Evolutionary conservation across 331 rosid genomes (phyloP), one percentile per base, ranked within the genome.

Genomic region (Stylosanthes scabra): DNA sequence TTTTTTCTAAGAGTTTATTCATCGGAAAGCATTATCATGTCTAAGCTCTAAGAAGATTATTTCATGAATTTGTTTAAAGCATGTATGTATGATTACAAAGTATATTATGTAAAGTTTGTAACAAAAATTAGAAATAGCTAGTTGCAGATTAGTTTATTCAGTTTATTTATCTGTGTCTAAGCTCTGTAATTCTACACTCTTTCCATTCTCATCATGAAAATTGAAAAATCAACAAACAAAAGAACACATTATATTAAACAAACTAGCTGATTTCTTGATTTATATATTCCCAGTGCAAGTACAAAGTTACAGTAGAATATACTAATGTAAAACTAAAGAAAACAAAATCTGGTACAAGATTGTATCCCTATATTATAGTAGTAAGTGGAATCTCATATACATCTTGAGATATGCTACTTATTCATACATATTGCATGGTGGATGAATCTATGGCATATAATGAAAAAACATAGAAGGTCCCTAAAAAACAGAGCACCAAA

Each of bases 391-490:
- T 6, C 57, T 56, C 66, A 31, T 31, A 65, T 34, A 57, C 59
- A 75, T 75, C 37, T 63, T 56, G 41, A 55, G 27, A 49, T 14
- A 55, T 64, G 27, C 51, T 20, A 6, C 62, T 34, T 7, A 59
- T 76, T 68, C 52, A 47, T 58, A 47, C 10, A 31, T 57, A 50
- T 52, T 16, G 25, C 47, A 49, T n/a, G 25, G 27, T 34, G 39
- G 6, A 34, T 16, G n/a, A 67, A 59, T 20, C 55, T 16, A 25
- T 0, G 4, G 8, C 64, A 59, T 58, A 29, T 5, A 10, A 9
- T 10, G 15, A 52, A 59, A 4, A 51, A 68, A 5, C 59, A 63
- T 45, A 37, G 55, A 10, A 68, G 80, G 58, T 25, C 60, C 73
- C 42, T 37, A 6, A 14, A 45, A 45, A 63, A 45, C 58, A 20